Evolutionary conservation across 1,284 basidiomycete species (phyloP).

Genomic region (Microbotryomycetes sp.): DNA sequence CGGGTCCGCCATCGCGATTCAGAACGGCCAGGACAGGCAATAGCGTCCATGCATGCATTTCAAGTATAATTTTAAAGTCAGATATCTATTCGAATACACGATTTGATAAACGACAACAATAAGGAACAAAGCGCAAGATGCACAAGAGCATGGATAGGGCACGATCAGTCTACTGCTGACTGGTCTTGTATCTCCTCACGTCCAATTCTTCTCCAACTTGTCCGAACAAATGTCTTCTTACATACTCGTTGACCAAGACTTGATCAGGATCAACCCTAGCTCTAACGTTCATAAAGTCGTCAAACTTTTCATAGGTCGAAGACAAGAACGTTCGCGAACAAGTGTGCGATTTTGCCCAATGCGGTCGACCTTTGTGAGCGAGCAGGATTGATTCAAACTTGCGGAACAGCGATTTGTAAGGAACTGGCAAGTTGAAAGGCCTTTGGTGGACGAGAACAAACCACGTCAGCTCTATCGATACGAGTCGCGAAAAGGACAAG

Average conservation of each 20-base stretch:
- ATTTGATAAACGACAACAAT: too few species aligned
- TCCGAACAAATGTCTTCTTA: slow-evolving; percentile 48
- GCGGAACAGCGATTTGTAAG: slow-evolving; percentile 72
- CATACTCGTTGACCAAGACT: slow-evolving; percentile 56
- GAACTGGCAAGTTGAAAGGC: slow-evolving; percentile 81
- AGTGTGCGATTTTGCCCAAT: slow-evolving; percentile 93
- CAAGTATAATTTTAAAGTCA: too few species aligned
- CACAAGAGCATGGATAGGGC: too few species aligned
- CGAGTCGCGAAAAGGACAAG: neutral
- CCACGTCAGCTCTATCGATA: neutral
- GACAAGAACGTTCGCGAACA: slow-evolving; percentile 62
- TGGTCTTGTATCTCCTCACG: slow-evolving; percentile 8
- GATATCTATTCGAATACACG: too few species aligned
- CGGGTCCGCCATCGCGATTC: too few species aligned
- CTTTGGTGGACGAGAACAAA: slow-evolving; percentile 44
- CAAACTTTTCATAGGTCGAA: slow-evolving; percentile 71
- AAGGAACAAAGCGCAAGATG: too few species aligned
- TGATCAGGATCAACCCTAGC: slow-evolving; percentile 69
- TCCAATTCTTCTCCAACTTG: slow-evolving; percentile 31
- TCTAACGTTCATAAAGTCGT: slow-evolving; percentile 67
- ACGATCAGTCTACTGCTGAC: too few species aligned
- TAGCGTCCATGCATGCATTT: too few species aligned
- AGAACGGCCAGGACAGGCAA: too few species aligned
- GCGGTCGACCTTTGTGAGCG: slow-evolving; percentile 72
- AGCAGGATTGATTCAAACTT: slow-evolving; percentile 70